Percentiles rank a stretch among this genome's conserved stretches.
These are phyloP conservation scores for Diaporthe sp. DNA, from an alignment of 2,329 filamentous ascomycete species.

Conservation along the genomic window DNA sequence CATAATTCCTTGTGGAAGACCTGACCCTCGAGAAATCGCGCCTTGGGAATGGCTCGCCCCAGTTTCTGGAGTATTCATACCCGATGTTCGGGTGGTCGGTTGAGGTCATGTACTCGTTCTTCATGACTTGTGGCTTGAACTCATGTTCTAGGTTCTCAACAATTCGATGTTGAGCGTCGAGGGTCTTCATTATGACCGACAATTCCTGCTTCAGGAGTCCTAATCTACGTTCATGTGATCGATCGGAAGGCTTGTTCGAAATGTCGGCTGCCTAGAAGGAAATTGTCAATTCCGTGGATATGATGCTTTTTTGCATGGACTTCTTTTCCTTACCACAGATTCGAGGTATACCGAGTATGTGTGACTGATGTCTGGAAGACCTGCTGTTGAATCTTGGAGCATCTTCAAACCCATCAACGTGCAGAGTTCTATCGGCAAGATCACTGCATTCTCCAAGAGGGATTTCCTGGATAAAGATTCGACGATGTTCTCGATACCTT, in stretches of 20 bases:
- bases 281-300: neutral
- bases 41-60: neutral
- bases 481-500: slow-evolving; percentile 1
- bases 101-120: no score
- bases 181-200: neutral
- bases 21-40: neutral
- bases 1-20: neutral
- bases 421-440: slow-evolving; percentile 60
- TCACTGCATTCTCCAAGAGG: slow-evolving; percentile 41
- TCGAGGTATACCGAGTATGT: slow-evolving; percentile 60
- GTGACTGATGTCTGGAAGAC: slow-evolving; percentile 55
- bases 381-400: slow-evolving; percentile 55
- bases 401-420: slow-evolving; percentile 57
- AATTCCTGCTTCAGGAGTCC: slow-evolving; percentile 8
- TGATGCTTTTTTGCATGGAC: neutral
- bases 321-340: slow-evolving; percentile 48
- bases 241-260: neutral
- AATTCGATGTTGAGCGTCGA: neutral
- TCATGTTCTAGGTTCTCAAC: neutral
- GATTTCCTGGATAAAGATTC: neutral
- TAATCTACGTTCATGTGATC: neutral
- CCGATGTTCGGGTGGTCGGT: neutral
- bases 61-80: neutral
- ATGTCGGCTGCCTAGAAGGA: neutral
- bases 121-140: neutral